Evolutionary conservation across 495 filamentous ascomycete genomes (phyloP).

Genomic region (Cryomyces antarcticus): DNA sequence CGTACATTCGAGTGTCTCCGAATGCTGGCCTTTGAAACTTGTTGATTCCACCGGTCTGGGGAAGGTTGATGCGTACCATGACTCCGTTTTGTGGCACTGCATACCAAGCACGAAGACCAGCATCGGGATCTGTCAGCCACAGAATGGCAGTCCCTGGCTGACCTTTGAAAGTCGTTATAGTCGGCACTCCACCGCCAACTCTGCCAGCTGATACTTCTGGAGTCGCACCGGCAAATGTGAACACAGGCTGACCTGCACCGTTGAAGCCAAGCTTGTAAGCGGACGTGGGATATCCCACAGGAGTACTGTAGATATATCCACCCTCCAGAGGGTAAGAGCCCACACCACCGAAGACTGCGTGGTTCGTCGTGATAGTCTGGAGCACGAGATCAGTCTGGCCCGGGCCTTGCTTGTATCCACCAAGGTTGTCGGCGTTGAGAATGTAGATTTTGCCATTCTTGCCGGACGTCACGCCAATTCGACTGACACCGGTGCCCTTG

Average conservation of each 20-base stretch:
- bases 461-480: conserved; percentile 22
- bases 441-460: conserved; percentile 29
- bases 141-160: conserved; percentile 21
- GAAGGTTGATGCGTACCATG: conserved; percentile 20
- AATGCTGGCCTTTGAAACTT: conserved; percentile 30
- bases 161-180: conserved; percentile 22
- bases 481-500: conserved; percentile 17
- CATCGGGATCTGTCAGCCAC: conserved; percentile 21
- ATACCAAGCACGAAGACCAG: conserved; percentile 17
- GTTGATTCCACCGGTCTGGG: conserved; percentile 19
- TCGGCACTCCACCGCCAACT: conserved; percentile 22
- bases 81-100: conserved; percentile 21
- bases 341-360: conserved; percentile 24
- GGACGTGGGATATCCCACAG: conserved; percentile 10
- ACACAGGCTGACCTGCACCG: conserved; percentile 16
- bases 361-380: conserved; percentile 20
- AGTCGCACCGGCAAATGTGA: conserved; percentile 19
- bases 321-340: conserved; percentile 28
- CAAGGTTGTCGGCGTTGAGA: conserved; percentile 26
- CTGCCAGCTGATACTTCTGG: conserved; percentile 17
- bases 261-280: conserved; percentile 21
- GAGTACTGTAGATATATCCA: conserved; percentile 28
- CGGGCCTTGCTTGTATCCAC: conserved; percentile 25
- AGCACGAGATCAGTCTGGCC: conserved; percentile 22
- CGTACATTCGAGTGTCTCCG: conserved; percentile 25